A percentile compares a stretch with the other conserved stretches of the same genome.
phyloP scores from a whole-genome alignment of 1,284 basidiomycete species.

The Malassezia restricta region DNA sequence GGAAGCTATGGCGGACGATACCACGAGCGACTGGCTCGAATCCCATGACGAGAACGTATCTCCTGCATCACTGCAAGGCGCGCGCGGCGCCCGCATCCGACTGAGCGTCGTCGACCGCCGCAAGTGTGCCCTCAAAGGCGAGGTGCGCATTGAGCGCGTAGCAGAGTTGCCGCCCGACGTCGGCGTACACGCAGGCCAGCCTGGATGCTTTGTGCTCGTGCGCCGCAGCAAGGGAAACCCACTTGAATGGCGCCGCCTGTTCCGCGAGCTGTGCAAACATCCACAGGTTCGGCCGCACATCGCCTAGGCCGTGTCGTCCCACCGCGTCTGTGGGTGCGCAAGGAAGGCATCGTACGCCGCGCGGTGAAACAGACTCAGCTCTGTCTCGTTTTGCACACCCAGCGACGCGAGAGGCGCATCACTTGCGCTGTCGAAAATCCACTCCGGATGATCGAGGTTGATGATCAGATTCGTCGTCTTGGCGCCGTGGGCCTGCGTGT shows the following conservation, averaged over 20 bases:
- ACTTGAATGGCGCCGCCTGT: slow-evolving; percentile 47
- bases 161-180: slow-evolving; percentile 6
- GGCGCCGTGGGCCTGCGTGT: slow-evolving; percentile 82
- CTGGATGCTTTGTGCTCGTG: slow-evolving; percentile 35
- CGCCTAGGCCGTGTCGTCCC: slow-evolving; percentile 18
- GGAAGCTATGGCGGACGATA: slow-evolving; percentile 29
- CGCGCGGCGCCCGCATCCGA: slow-evolving; percentile 31
- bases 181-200: slow-evolving; percentile 2
- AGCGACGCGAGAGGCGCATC: slow-evolving; percentile 23
- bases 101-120: slow-evolving; percentile 36
- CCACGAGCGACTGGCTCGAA: slow-evolving; percentile 19
- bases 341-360: slow-evolving; percentile 35
- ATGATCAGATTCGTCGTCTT: slow-evolving; percentile 53
- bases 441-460: slow-evolving; percentile 42
- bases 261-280: slow-evolving; percentile 26
- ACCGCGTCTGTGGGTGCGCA: slow-evolving; percentile 32
- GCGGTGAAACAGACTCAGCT: slow-evolving; percentile 38
- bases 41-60: slow-evolving; percentile 17
- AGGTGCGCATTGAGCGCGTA: slow-evolving; percentile 34
- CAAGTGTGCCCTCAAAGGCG: slow-evolving; percentile 41
- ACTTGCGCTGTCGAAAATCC: slow-evolving; percentile 20
- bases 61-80: background rate
- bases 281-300: slow-evolving; percentile 5
- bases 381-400: slow-evolving; percentile 40
- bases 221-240: slow-evolving; percentile 45